Evolutionary conservation across 306 rosid genomes (phyloP), one percentile per base, ranked within the genome.

Genomic region (Dalbergia cochinchinensis): DNA sequence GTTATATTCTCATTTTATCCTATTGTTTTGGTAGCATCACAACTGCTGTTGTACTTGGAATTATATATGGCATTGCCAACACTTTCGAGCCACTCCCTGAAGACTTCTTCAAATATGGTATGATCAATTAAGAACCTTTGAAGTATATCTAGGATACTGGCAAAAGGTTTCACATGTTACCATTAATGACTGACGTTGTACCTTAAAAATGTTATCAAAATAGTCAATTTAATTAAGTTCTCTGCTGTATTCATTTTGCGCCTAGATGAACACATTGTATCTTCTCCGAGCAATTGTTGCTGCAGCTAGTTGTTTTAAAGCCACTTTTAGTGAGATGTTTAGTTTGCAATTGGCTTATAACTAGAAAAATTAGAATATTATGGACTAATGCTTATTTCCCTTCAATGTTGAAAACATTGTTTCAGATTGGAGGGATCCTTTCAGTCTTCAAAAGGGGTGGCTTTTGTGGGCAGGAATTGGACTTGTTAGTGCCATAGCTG

Each of bases 401-500:
- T 78, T 59, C 74, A 5, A 63, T 76, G 68, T 11, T 69, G 47
- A 74, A 76, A 71, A 45, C 19, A 11, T 71, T 71, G 69, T 71
- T 84, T 78, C 98, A 96, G 99, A 93, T 88, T 86, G 53, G 86
- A 88, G 85, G 87, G 90, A 90, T 10, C 99, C 99, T 64, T 85
- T 96, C 77, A 90, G 71, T 88, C 92, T 90, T 63, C 90, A 80
- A 82, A 91, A 88, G 73, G 99, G 99, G 61, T 96, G 99, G 99
- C 91, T 96, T 74, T 85, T 96, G 86, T 96, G 98, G 98, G 99
- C 96, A 16, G 99, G 91, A 74, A 65, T 91, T 78, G 99, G 99
- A 78, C 94, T 96, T 77, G 89, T 47, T 37, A 96, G 90, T 82
- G 98, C 98, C 65, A n/a, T 96, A 19, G 51, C 80, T 71, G 87